phyloP scores from a whole-genome alignment of 495 filamentous ascomycete genomes.

The Aspergillus haitiensis region DNA sequence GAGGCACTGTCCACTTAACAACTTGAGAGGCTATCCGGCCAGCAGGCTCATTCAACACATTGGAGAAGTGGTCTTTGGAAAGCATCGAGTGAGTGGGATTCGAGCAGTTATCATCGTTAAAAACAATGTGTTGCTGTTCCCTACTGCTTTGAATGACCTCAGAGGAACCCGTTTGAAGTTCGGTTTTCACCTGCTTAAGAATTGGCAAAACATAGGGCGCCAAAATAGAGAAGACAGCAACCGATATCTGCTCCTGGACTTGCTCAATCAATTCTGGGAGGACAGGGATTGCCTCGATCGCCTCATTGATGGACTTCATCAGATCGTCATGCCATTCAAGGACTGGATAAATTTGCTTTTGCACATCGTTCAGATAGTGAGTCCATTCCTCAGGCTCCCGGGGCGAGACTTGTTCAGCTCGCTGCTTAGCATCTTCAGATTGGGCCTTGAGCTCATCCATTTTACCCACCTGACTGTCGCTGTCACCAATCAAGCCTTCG shows the following conservation, averaged over 20 bases:
- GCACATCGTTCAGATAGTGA: slow-evolving; percentile 61
- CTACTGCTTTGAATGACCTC: slow-evolving; percentile 81
- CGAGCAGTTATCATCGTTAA: slow-evolving; percentile 68
- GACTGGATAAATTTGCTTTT: slow-evolving; percentile 76
- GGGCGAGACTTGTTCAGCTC: slow-evolving; percentile 60
- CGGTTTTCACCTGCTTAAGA: slow-evolving; percentile 78
- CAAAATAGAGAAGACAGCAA: slow-evolving; percentile 83
- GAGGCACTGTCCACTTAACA: slow-evolving; percentile 79
- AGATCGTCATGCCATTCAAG: slow-evolving; percentile 87
- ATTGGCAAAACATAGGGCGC: slow-evolving; percentile 85
- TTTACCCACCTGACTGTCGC: slow-evolving; percentile 61
- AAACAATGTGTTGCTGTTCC: slow-evolving; percentile 80
- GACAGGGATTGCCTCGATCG: slow-evolving; percentile 78
- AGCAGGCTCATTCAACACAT: slow-evolving; percentile 83
- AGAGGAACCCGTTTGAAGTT: slow-evolving; percentile 77
- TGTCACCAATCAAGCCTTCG: slow-evolving; percentile 68
- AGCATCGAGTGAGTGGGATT: slow-evolving; percentile 97
- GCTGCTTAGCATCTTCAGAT: slow-evolving; percentile 55
- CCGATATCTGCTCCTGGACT: slow-evolving; percentile 71
- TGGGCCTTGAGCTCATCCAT: slow-evolving; percentile 66
- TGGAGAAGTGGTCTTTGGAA: slow-evolving; percentile 89
- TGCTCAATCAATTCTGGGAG: slow-evolving; percentile 77
- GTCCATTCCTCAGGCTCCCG: slow-evolving; percentile 76
- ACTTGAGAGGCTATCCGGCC: slow-evolving; percentile 76
- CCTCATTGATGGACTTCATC: slow-evolving; percentile 71